Conservation (phyloP, 2,329 filamentous ascomycete species). For the Cladophialophora bantiana region DNA sequence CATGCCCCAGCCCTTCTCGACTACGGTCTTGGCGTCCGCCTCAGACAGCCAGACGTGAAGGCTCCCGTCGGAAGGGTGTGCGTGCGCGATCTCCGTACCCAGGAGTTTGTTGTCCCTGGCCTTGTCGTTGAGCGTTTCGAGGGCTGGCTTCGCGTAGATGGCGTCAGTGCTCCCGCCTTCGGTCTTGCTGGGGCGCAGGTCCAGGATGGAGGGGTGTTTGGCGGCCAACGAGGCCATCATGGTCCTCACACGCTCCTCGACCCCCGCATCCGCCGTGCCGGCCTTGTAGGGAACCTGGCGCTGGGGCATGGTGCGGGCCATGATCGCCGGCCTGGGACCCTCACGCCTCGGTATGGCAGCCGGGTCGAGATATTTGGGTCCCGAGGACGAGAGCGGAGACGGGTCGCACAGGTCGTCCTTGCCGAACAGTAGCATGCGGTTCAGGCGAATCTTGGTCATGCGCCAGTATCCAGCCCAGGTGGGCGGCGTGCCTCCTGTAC, state of each 20-base stretch:
- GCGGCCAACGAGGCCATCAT: conserved; percentile 28
- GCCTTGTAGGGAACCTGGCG: conserved; percentile 34
- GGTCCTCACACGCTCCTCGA: conserved; percentile 23
- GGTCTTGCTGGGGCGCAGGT: conserved; percentile 32
- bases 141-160: conserved; percentile 27
- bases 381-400: conserved; percentile 26
- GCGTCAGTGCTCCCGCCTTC: conserved; percentile 33
- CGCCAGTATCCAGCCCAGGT: conserved; percentile 38
- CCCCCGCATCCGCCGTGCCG: conserved; percentile 19
- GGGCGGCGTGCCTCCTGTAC: conserved; percentile 37
- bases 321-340: conserved; percentile 25
- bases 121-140: conserved; percentile 27
- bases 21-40: conserved; percentile 33
- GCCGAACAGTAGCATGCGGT: conserved; percentile 29
- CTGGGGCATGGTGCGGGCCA: conserved; percentile 36
- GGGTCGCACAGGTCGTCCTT: conserved; percentile 33
- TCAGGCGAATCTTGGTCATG: conserved; percentile 36
- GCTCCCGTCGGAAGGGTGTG: conserved; percentile 30
- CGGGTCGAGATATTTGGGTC: conserved; percentile 31
- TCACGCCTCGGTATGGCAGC: conserved; percentile 19
- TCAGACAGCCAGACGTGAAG: conserved; percentile 35
- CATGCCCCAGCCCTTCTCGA: conserved; percentile 35
- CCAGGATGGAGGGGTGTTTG: conserved; percentile 26
- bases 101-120: conserved; percentile 26
- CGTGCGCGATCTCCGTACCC: conserved; percentile 31